Conservation (phyloP, 345 rosid species). For the Rhodomyrtus tomentosa region DNA sequence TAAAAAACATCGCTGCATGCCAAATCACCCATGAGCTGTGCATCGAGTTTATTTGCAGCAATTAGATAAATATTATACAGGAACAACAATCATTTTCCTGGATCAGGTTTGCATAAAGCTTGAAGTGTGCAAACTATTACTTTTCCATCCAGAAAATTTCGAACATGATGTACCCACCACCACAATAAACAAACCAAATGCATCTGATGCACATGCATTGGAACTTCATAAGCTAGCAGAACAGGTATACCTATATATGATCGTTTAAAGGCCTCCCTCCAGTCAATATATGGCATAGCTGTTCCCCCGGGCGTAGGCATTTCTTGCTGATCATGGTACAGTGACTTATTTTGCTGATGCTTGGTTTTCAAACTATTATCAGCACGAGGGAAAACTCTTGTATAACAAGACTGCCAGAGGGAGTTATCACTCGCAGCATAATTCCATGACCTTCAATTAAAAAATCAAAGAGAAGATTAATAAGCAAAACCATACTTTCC, state of each 20-base stretch:
- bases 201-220: neutral
- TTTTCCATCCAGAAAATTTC: neutral
- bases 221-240: neutral
- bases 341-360: neutral
- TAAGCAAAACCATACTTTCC: neutral
- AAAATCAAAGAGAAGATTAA: neutral
- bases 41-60: neutral
- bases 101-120: neutral
- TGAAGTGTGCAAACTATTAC: neutral
- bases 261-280: conserved; percentile 52
- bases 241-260: conserved; percentile 28
- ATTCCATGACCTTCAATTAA: conserved; percentile 66
- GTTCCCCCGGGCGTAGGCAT: neutral
- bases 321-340: neutral
- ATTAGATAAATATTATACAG: neutral
- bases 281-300: conserved; percentile 21
- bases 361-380: conserved; percentile 3
- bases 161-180: neutral
- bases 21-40: neutral
- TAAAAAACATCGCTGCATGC: neutral
- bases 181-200: neutral
- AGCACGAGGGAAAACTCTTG: conserved; percentile 14
- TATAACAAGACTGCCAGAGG: conserved; percentile 47
- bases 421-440: conserved; percentile 43
- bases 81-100: neutral